Percentiles rank a stretch among this genome's conserved stretches.
phyloP scores from a whole-genome alignment of 129 eudicot species.

The Ambrosia artemisiifolia region DNA sequence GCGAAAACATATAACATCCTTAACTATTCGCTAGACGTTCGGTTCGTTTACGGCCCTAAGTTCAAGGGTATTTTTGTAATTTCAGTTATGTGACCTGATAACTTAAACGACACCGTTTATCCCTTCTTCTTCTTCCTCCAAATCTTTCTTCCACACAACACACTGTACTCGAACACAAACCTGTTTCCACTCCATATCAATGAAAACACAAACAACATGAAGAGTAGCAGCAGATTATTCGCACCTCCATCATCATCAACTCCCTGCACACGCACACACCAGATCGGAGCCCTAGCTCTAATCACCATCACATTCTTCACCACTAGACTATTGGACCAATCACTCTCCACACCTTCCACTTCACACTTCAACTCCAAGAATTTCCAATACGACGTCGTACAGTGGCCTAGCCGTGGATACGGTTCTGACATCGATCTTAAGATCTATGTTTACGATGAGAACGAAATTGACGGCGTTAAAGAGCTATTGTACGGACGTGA shows the following conservation, averaged over 20 bases:
- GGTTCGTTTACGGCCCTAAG: too few species aligned
- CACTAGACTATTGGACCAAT: constrained; percentile 63
- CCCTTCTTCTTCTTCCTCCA: constrained; percentile 12
- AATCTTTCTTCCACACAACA: not conserved
- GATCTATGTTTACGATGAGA: constrained; percentile 88
- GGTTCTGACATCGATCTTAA: constrained; percentile 50
- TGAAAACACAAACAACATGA: constrained; percentile 46
- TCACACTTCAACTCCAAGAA: not conserved
- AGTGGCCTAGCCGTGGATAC: constrained; percentile 51
- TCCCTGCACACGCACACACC: constrained; percentile 71
- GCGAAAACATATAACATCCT: too few species aligned
- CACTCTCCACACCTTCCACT: constrained; percentile 28
- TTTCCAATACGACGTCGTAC: constrained; percentile 16
- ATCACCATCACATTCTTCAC: constrained; percentile 70
- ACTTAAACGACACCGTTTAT: constrained; percentile 8
- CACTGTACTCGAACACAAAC: not conserved
- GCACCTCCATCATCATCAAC: constrained; percentile 31
- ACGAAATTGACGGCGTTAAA: constrained; percentile 70
- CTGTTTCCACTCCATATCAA: constrained; percentile 4
- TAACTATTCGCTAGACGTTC: too few species aligned
- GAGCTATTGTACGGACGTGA: constrained; percentile 72
- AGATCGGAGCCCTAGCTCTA: constrained; percentile 74
- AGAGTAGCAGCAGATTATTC: constrained; percentile 29
- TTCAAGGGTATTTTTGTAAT: not conserved
- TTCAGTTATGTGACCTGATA: not conserved